Evolutionary conservation across 805 yeast genomes (phyloP), one percentile per base, ranked within the genome.

Genomic region (Metschnikowia rubicola): DNA sequence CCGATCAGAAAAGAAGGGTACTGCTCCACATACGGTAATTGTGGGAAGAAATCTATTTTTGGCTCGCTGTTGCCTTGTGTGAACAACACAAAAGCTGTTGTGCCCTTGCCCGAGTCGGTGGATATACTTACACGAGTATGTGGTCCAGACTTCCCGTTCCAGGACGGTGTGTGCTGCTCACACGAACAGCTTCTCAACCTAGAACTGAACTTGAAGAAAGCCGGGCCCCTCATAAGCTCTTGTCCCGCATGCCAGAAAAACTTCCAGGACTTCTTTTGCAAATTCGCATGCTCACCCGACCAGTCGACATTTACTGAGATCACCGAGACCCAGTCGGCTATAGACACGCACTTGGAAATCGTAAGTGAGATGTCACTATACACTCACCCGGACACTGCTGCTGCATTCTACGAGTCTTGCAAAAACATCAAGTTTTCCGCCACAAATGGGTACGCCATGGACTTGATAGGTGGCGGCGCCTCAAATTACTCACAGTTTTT

Each of bases 391-490:
- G 58, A 58, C 1, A 80, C 81, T 71, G 96, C 96, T 0, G 58
- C 73, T 0, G 70, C 59, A 1, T 81, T 92, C 58, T 92, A 71
- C 61, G 86, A 90, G 47, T 88, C 96, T 1, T 92, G 99, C 69
- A 86, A 86, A 56, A 81, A 84, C 52, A 85, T 92, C 62, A 90
- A 92, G 67, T 91, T 94, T 64, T 82, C 92, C 3, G 96, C 97
- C 8, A 90, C 97, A 2, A 92, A 91, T 65, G 97, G 97, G 2
- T 88, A 78, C 58, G 98, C 97, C 9, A 90, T 92, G 97, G 98
- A 92, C 62, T 74, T 92, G 35, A 84, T 92, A 36, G 99, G 99
- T 8, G 99, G 99, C n/a, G 98, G 98, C 1, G 97, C 98, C 2
- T 77, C 74, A 45, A 79, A 83, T 56, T 87, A 80, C 63, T 57